Base-by-base conservation (phyloP, 345 rosid genomes). In the Syzygium aromaticum region DNA sequence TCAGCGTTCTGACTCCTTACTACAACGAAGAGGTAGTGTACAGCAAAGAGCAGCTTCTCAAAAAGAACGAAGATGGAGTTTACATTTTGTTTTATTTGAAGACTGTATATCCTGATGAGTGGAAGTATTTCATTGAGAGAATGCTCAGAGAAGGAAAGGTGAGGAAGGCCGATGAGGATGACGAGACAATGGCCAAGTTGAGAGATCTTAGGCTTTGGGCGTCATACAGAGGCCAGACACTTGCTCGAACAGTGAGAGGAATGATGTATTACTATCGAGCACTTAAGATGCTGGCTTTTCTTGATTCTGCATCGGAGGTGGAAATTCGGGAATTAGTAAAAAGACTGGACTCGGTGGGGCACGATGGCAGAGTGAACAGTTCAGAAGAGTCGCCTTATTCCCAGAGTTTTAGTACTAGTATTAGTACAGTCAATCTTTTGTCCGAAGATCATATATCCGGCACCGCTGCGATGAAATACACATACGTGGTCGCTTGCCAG, bases 191-290 rank as follows among this genome's bases (percentile, higher is more conserved):
- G 40, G 91, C 91, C 80, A 96, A 90, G 93, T 85, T 94, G 90
- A 95, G 94, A 90, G 98, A 97, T 86, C 93, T 97, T 87, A 91
- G 96, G 94, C 97, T 94, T 88, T 97, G 98, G 98, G 98, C 96
- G 59, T 97, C 98, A 61, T 95, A 94, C 92, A 93, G 98, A 91
- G 99, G 99, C 90, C 97, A 96, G 91, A 95, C 99, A 28, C 95
- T 97, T 89, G 89, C 95, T 83, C 98, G 97, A 46, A 97, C 98
- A 22, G 98, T 92, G 51, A 92, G 98, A 89, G 99, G 99, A 89
- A 97, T 97, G 99, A 96, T 96, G 98, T 97, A 97, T 85, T 96
- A 96, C 86, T 93, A 97, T 89, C 96, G 97, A 77, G 98, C 98
- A 61, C 97, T 97, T 16, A 93, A 91, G 92, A 91, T 97, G 98